A percentile compares a stretch with the other conserved stretches of the same genome.
Conservation (phyloP, 192 early-diverging fungal genomes). For the Umbelopsis sp. region DNA sequence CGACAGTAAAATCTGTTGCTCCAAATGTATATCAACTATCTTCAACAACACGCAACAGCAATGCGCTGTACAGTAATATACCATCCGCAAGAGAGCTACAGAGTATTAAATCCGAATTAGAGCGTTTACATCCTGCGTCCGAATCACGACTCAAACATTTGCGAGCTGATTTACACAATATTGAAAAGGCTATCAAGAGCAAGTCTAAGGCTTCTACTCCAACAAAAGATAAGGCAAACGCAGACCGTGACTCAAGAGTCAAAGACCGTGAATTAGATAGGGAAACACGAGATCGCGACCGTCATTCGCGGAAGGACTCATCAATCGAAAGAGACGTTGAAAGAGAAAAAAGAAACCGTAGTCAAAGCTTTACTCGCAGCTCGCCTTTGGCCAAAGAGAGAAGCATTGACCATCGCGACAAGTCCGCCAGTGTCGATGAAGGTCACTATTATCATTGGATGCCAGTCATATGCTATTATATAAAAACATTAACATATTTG, state of each 20-base stretch:
- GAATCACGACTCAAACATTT: slow-evolving; percentile 17
- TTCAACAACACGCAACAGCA: not conserved
- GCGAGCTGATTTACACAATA: slow-evolving; percentile 6
- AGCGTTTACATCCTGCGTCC: not conserved
- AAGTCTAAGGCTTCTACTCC: not conserved
- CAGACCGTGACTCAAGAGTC: not conserved
- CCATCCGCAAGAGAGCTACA: slow-evolving; percentile 7
- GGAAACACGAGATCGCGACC: slow-evolving; percentile 9
- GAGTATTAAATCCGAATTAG: slow-evolving; percentile 11
- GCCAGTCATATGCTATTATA: too few species aligned
- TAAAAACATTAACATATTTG: too few species aligned
- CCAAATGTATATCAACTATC: slow-evolving; percentile 7
- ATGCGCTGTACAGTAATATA: not conserved
- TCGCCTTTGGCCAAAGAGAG: slow-evolving; percentile 1
- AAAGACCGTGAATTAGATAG: slow-evolving; percentile 14
- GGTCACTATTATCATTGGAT: not conserved
- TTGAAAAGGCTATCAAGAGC: not conserved
- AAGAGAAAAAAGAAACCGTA: not conserved
- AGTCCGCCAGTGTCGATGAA: slow-evolving; percentile 17
- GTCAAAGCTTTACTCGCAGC: not conserved
- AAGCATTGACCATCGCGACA: slow-evolving; percentile 1
- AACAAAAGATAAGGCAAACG: not conserved
- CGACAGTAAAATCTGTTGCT: not conserved
- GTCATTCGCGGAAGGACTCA: not conserved
- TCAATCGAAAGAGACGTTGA: not conserved